Evolutionary conservation across 441 rosid genomes (phyloP), one percentile per base, ranked within the genome.

Genomic region (Syzygium malaccense): DNA sequence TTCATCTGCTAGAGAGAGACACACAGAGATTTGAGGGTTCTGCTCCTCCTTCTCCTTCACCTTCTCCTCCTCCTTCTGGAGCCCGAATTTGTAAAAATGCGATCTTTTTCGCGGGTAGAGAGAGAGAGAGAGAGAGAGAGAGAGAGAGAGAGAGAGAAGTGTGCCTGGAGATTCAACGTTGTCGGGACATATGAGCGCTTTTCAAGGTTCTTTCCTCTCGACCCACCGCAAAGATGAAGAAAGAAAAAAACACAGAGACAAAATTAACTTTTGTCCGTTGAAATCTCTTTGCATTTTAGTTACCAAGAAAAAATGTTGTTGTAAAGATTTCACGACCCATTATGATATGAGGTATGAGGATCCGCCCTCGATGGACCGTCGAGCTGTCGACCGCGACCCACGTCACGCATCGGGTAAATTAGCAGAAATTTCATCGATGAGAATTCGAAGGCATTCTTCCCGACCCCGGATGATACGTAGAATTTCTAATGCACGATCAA

Each of bases 361-460:
- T 32, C 75, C 41, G 37, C 56, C 6, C 57, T 19, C 4, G 8
- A 8, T 55, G 57, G 57, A 55, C 56, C 56, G 8, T 17, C 20
- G 20, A 55, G 18, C 2, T 45, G 48, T 45, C 9, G 48, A 45
- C 48, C 48, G 9, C n/a, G 68, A 30, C 32, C 30, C 37, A 1
- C 8, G 41, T 8, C 57, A 1, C 9, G 7, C 1, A 19, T 19
- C 0, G 0, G 4, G 11, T 45, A 45, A 33, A 68, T 33, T 68
- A 19, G 13, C 15, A 13, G 37, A 68, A 37, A 33, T 68, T 68
- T 19, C 28, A 68, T 5, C 0, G 1, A 68, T 5, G 1, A 30
- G 17, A 1, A 1, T 1, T 25, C 4, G 2, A 25, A 9, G 26
- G 26, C 9, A 25, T 57, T 57, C 11, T 0, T 23, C 4, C 4